Base-by-base conservation (phyloP, 371 early-diverging fungal genomes). In the Mucor velutinosus region DNA sequence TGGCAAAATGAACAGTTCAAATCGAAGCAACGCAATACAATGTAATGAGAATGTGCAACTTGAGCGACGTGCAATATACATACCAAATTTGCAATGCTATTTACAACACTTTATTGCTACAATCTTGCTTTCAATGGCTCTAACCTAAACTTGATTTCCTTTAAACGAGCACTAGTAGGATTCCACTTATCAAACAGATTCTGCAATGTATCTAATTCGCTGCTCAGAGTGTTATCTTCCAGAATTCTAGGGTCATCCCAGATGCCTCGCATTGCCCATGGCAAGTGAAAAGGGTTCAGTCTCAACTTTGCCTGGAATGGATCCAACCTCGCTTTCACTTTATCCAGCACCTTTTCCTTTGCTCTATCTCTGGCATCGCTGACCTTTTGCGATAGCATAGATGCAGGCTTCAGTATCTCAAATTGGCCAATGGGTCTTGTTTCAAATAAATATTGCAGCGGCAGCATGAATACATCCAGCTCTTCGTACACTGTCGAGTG, bases 401-500 rank as follows among this genome's bases (percentile, higher is more conserved):
- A 23, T 12, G 30, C 30, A n/a, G 60, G 35, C 25, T 61, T 60
- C 11, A 58, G 19, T 1, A 73, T 33, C 43, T 71, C 56, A 4
- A 47, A 45, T 21, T 59, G 59, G 4, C 76, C 74, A n/a, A 74
- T 58, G 0, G 76, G 75, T 15, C 53, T 27, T 8, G 79, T 73
- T 62, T 82, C 78, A 66, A 82, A 82, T 35, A 79, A 39, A 33
- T 77, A 76, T 6, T 70, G 71, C 19, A 79, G 58, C 4, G 86
- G 76, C 35, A 84, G 81, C 84, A 84, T 80, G 79, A 94, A 97
- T 4, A 95, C 96, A 39, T 93, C 86, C 1, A 86, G 70, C 71
- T 96, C 97, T 69, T 93, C 95, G 64, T 97, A 97, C 19, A 97
- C 82, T 4, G 95, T 91, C 4, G 94, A 95, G 75, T 97, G 98